A percentile compares a stretch with the other conserved stretches of the same genome.
phyloP scores from a whole-genome alignment of 164 flowering plant genomes.

The Aristolochia fimbriata region DNA sequence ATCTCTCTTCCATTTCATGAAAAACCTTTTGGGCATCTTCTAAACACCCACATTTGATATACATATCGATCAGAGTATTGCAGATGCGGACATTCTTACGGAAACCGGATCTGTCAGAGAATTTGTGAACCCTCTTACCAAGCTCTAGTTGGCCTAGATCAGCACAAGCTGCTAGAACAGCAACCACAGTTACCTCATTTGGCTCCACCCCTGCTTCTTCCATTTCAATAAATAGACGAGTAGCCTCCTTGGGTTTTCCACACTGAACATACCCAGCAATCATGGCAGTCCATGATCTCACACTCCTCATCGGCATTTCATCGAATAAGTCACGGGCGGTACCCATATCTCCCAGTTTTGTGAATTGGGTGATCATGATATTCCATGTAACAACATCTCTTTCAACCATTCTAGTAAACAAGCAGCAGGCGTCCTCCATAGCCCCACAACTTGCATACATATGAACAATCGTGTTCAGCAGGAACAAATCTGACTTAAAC shows the following conservation, averaged over 20 bases:
- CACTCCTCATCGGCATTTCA: constrained; percentile 46
- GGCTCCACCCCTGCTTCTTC: constrained; percentile 39
- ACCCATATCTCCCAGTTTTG: constrained; percentile 33
- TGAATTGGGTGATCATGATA: constrained; percentile 41
- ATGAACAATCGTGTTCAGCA: constrained; percentile 42
- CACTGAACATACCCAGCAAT: constrained; percentile 54
- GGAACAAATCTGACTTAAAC: constrained; percentile 37
- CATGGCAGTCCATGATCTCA: constrained; percentile 65
- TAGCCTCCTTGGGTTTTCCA: constrained; percentile 48
- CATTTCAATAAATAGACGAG: constrained; percentile 41
- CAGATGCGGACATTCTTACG: constrained; percentile 33
- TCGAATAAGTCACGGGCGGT: constrained; percentile 36
- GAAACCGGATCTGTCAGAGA: constrained; percentile 35
- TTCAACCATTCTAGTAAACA: constrained; percentile 49
- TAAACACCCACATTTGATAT: constrained; percentile 59
- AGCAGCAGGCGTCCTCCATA: constrained; percentile 21
- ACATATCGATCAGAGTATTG: constrained; percentile 71
- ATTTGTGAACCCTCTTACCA: constrained; percentile 53
- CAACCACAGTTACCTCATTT: constrained; percentile 63
- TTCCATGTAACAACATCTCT: constrained; percentile 67
- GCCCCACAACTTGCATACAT: constrained; percentile 43
- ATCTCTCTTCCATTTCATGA: constrained; percentile 39
- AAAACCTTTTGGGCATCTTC: constrained; percentile 47
- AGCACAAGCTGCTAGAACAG: constrained; percentile 66
- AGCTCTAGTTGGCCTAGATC: constrained; percentile 53